Evolutionary conservation across 805 yeast species (phyloP).

Genomic region (Candida tammaniensis): DNA sequence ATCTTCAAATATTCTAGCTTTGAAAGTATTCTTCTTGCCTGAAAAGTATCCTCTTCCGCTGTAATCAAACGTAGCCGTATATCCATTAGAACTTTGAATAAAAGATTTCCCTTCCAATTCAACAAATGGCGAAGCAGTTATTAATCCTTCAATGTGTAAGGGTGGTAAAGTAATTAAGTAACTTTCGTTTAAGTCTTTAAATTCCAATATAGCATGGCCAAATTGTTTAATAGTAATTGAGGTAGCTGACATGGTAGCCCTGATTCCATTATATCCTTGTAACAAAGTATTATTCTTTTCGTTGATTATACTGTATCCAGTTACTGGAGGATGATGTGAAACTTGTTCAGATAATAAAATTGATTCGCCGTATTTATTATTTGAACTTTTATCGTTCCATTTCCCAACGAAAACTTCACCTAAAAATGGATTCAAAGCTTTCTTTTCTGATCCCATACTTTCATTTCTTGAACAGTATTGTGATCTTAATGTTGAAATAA

Average conservation of each 20-base stretch:
- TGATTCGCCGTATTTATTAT: slow-evolving; percentile 67
- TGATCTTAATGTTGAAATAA: slow-evolving; percentile 83
- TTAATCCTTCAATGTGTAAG: slow-evolving; percentile 88
- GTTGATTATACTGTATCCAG: slow-evolving; percentile 85
- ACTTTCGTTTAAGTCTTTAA: slow-evolving; percentile 58
- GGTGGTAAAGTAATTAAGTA: slow-evolving; percentile 90
- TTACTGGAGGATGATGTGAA: slow-evolving; percentile 95
- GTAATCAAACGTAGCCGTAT: slow-evolving; percentile 68
- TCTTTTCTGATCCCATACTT: slow-evolving; percentile 91
- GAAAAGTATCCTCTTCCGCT: slow-evolving; percentile 93
- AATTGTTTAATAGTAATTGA: slow-evolving; percentile 84
- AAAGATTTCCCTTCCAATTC: slow-evolving; percentile 88
- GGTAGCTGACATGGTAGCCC: slow-evolving; percentile 76
- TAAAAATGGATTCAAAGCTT: slow-evolving; percentile 92
- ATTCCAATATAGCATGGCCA: slow-evolving; percentile 82
- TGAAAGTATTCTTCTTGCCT: slow-evolving; percentile 91
- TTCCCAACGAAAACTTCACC: slow-evolving; percentile 93
- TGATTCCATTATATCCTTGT: slow-evolving; percentile 89
- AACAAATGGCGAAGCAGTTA: slow-evolving; percentile 89
- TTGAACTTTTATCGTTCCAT: slow-evolving; percentile 58
- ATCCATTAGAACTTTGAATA: slow-evolving; percentile 81
- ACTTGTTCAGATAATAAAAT: slow-evolving; percentile 85
- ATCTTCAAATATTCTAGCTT: slow-evolving; percentile 72
- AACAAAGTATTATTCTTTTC: slow-evolving; percentile 64
- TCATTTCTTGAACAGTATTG: slow-evolving; percentile 94